Evolutionary conservation across 2,329 filamentous ascomycete genomes (phyloP).

Genomic region (Alternaria gaisen): DNA sequence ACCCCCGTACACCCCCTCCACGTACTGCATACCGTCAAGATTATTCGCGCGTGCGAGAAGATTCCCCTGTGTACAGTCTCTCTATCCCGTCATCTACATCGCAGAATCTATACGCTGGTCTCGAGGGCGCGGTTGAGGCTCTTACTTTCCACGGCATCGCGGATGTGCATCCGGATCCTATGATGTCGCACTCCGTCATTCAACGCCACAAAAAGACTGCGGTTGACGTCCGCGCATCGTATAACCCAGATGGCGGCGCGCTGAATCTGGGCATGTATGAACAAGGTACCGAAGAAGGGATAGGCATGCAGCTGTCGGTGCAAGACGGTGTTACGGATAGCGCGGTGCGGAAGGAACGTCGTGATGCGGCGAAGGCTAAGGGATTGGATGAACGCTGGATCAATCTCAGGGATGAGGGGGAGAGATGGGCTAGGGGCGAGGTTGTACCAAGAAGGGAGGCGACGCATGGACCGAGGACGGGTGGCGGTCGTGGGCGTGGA

Average conservation of each 20-base stretch:
- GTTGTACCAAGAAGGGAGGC: not conserved
- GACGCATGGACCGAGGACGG: slow-evolving; percentile 19
- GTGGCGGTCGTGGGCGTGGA: slow-evolving; percentile 11
- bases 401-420: slow-evolving; percentile 36
- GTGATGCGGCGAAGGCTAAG: slow-evolving; percentile 21
- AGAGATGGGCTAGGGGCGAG: slow-evolving; percentile 30
- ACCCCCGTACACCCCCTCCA: slow-evolving; percentile 40
- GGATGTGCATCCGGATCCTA: slow-evolving; percentile 56
- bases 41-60: slow-evolving; percentile 27
- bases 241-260: slow-evolving; percentile 48
- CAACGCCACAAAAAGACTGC: slow-evolving; percentile 19
- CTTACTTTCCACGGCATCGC: slow-evolving; percentile 55
- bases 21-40: slow-evolving; percentile 26
- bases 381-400: slow-evolving; percentile 54
- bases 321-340: slow-evolving; percentile 49
- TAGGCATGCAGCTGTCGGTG: slow-evolving; percentile 52
- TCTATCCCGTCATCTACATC: slow-evolving; percentile 57
- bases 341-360: slow-evolving; percentile 22
- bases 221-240: slow-evolving; percentile 42
- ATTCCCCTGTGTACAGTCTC: slow-evolving; percentile 59
- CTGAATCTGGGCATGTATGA: slow-evolving; percentile 59
- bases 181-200: slow-evolving; percentile 35
- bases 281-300: slow-evolving; percentile 47
- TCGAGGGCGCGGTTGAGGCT: slow-evolving; percentile 57
- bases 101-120: slow-evolving; percentile 58